phyloP scores from a whole-genome alignment of 257 asterid genomes.

The Plantago elongata region DNA sequence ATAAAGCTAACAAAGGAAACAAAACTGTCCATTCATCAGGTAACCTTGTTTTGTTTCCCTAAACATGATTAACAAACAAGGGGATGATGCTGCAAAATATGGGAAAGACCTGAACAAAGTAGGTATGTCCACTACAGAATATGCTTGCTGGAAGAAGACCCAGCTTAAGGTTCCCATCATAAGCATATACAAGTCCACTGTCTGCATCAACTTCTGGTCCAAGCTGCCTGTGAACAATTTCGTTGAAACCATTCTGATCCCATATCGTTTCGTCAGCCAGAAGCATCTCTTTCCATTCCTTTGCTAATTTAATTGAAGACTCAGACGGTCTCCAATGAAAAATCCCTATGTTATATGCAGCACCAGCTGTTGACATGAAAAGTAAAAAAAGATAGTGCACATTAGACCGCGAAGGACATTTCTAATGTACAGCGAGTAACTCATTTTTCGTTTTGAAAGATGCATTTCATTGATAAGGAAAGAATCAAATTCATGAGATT shows the following conservation, averaged over 20 bases:
- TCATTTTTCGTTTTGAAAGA: too few species aligned
- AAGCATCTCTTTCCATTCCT: constrained; percentile 91
- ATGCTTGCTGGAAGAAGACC: constrained; percentile 97
- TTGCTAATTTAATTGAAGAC: constrained; percentile 74
- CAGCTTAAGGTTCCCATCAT: constrained; percentile 89
- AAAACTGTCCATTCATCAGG: too few species aligned
- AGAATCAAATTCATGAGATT: too few species aligned
- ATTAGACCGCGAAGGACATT: too few species aligned
- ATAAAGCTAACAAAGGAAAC: constrained; percentile 3
- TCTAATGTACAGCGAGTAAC: too few species aligned
- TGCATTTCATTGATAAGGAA: too few species aligned
- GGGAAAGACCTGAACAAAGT: constrained; percentile 82
- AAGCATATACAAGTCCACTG: constrained; percentile 94
- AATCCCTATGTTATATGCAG: constrained; percentile 90
- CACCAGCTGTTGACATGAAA: constrained; percentile 54
- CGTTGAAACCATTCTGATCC: constrained; percentile 99
- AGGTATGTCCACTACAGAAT: constrained; percentile 98
- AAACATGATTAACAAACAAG: constrained; percentile 6
- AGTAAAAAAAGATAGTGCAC: not conserved
- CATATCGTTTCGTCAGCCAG: constrained; percentile 74
- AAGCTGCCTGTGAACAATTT: constrained; percentile 67
- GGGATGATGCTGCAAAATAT: not conserved
- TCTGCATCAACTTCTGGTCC: constrained; percentile 97
- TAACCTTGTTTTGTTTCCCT: too few species aligned
- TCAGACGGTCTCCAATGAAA: constrained; percentile 97